Conservation (phyloP, 768 basidiomycete genomes). For the Pisolithus marmoratus region DNA sequence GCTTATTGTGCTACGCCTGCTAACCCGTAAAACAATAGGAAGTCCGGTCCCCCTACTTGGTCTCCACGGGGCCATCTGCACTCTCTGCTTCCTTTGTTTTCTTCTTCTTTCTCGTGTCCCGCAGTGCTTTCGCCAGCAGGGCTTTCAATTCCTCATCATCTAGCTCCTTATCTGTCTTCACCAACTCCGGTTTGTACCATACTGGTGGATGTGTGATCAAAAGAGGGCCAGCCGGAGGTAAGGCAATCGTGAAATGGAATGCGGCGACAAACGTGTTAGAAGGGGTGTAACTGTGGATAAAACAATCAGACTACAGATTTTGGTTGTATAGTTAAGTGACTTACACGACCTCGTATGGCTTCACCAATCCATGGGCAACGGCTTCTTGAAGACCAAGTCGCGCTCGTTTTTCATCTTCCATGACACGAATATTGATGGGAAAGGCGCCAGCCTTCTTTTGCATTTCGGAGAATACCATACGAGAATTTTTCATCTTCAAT, state of each 20-base stretch:
- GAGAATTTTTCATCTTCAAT: constrained; percentile 96
- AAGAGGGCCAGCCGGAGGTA: constrained; percentile 83
- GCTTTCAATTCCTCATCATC: constrained; percentile 84
- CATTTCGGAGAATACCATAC: constrained; percentile 94
- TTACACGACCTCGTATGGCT: constrained; percentile 92
- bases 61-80: constrained; percentile 31
- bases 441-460: constrained; percentile 97
- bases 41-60: constrained; percentile 16
- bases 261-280: constrained; percentile 82
- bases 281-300: constrained; percentile 63
- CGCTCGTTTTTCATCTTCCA: constrained; percentile 95
- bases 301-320: not conserved
- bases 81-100: constrained; percentile 56
- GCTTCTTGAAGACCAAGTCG: constrained; percentile 96
- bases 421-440: constrained; percentile 91
- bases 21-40: constrained; percentile 11
- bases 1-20: constrained; percentile 13
- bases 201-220: constrained; percentile 82
- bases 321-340: constrained; percentile 24
- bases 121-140: constrained; percentile 68
- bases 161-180: constrained; percentile 85
- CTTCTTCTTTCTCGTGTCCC: constrained; percentile 92
- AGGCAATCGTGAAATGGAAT: constrained; percentile 96
- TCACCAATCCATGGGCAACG: constrained; percentile 88
- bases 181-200: constrained; percentile 91